Evolutionary conservation across 2,329 filamentous ascomycete genomes (phyloP), one percentile per base, ranked within the genome.

Genomic region (Coniochaeta hoffmannii): DNA sequence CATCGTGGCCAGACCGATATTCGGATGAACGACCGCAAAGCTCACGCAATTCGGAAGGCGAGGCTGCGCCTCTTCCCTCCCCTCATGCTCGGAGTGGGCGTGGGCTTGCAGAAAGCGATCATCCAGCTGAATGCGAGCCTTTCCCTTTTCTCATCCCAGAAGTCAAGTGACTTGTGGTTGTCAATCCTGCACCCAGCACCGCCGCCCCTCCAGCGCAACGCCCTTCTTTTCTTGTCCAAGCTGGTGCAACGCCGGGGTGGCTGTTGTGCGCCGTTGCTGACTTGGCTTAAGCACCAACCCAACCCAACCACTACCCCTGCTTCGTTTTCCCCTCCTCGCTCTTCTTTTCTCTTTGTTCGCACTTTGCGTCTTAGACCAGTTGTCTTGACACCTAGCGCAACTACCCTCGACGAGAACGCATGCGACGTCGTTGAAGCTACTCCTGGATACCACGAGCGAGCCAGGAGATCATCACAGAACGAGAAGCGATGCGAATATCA

Each of bases 11-110:
- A 46, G 41, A 26, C 50, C 35, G 26, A 24, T 12, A n/a, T 11
- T 4, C 34, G 35, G 26, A n/a, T n/a, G n/a, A n/a, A n/a, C n/a
- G n/a, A n/a, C n/a, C n/a, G n/a, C n/a, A n/a, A n/a, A n/a, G n/a
- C n/a, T n/a, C n/a, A n/a, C n/a, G n/a, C n/a, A n/a, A n/a, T n/a
- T n/a, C n/a, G n/a, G n/a, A n/a, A n/a, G 60, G 60, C 53, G 56
- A 56, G 54, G 56, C 60, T 58, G 58, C 54, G 60, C 60, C 59
- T 53, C 59, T 57, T 54, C 24, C 24, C n/a, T 28, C 41, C 14
- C 30, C 41, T 28, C 41, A 28, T 4, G 10, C 8, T 28, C 41
- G 55, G 56, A 57, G 56, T 49, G 55, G 56, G 58, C 56, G 49
- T 30, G 46, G n/a, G 31, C 49, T 52, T 50, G 56, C 57, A 52